A percentile compares a stretch with the other conserved stretches of the same genome.
Evolutionary conservation across 2,329 filamentous ascomycete genomes (phyloP).

Genomic region (Fusarium nygamai): DNA sequence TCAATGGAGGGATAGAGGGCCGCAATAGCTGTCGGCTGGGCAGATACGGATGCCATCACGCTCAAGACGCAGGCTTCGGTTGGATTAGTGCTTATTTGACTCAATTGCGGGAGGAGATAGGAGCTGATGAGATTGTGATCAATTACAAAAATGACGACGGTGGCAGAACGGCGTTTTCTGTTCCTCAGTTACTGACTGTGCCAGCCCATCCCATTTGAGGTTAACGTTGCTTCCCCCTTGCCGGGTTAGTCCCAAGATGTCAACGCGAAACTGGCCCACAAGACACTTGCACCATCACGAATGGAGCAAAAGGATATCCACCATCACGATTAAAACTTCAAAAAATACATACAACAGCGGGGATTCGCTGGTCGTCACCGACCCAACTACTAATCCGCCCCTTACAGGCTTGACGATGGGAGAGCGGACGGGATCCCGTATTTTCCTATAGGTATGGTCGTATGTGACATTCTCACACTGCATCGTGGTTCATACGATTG

Average conservation of each 20-base stretch:
- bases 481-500: not conserved
- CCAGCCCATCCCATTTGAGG: not conserved
- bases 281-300: not conserved
- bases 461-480: not conserved
- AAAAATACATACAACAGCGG: not conserved
- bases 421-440: slow-evolving; percentile 1
- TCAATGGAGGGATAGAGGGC: not conserved
- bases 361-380: not conserved
- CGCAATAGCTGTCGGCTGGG: too few relatives aligned
- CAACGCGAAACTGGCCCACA: not conserved
- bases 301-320: not conserved
- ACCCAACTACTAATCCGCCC: slow-evolving; percentile 2
- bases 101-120: not conserved
- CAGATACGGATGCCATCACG: not conserved
- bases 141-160: not conserved
- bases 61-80: not conserved
- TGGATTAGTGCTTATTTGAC: fast-evolving
- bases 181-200: not conserved
- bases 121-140: not conserved
- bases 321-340: not conserved
- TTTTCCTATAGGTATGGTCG: not conserved
- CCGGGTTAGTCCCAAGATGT: not conserved
- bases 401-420: not conserved
- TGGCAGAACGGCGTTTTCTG: not conserved
- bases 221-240: too few relatives aligned